A percentile compares a stretch with the other conserved stretches of the same genome.
These are phyloP conservation scores for Rubroboletus satanas DNA, from an alignment of 768 basidiomycete genomes.

Conservation along the genomic window DNA sequence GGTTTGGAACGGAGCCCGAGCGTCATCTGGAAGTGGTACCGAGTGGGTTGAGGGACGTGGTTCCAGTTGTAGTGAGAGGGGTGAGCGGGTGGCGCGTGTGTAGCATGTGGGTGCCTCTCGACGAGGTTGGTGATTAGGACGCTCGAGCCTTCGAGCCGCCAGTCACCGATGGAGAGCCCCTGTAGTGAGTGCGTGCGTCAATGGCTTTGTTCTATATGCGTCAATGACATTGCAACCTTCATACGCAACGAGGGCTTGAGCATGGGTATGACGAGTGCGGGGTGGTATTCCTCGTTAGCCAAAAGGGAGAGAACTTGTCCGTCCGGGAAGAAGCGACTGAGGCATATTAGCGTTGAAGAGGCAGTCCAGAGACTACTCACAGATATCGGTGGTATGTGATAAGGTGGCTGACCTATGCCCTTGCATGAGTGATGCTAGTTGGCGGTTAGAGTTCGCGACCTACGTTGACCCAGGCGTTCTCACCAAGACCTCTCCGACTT, in stretches of 20 bases:
- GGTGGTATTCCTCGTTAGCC: conserved; percentile 71
- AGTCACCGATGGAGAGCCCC: conserved; percentile 72
- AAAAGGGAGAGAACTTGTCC: conserved; percentile 84
- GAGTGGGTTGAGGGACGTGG: conserved; percentile 24
- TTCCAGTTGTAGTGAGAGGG: conserved; percentile 1
- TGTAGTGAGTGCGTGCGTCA: conserved; percentile 27
- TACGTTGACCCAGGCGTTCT: conserved; percentile 87
- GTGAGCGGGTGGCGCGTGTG: conserved; percentile 1
- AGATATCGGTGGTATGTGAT: conserved; percentile 93
- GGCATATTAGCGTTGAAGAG: conserved; percentile 2
- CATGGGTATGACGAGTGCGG: conserved; percentile 68
- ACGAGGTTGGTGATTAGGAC: conserved; percentile 62
- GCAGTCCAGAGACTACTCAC: conserved; percentile 37
- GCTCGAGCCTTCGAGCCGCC: conserved; percentile 61
- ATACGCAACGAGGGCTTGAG: conserved; percentile 74
- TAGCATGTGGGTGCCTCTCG: conserved; percentile 34
- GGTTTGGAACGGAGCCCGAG: conserved; percentile 71
- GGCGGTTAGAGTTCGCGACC: conserved; percentile 24
- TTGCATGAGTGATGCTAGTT: conserved; percentile 6
- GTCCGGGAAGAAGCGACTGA: conserved; percentile 81
- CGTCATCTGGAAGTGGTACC: conserved; percentile 73
- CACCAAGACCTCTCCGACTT: conserved; percentile 62
- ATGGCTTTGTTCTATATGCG: not conserved
- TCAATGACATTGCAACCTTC: conserved; percentile 46
- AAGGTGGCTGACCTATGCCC: conserved; percentile 66